A percentile compares a stretch with the other conserved stretches of the same genome.
phyloP scores from a whole-genome alignment of 768 basidiomycete genomes.

The Termitomyces sp. region DNA sequence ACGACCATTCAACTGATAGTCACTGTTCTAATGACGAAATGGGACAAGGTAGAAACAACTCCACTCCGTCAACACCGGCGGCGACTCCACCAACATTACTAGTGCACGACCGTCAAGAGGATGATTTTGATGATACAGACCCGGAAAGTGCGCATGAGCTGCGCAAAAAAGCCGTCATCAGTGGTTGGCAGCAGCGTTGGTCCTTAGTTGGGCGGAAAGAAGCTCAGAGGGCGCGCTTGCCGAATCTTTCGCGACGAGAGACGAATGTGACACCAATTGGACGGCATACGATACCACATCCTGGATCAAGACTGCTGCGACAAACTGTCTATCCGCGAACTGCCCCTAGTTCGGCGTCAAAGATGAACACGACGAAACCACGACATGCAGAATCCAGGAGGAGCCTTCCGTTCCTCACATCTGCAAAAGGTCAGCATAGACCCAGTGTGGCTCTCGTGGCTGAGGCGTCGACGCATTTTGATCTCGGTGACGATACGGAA shows the following conservation, averaged over 20 bases:
- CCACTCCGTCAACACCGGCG: conserved; percentile 22
- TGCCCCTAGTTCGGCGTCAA: conserved; percentile 11
- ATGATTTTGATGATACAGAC: conserved; percentile 21
- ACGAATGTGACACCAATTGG: conserved; percentile 41
- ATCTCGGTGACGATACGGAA: not conserved
- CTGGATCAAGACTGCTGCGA: conserved; percentile 11
- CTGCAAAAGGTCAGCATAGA: conserved; percentile 3
- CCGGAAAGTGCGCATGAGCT: conserved; percentile 18
- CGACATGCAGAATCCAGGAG: conserved; percentile 15
- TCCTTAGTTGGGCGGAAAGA: conserved; percentile 35
- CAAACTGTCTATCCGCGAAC: conserved; percentile 11
- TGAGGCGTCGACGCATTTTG: not conserved
- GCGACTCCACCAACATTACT: conserved; percentile 34
- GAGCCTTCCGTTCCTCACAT: conserved; percentile 19
- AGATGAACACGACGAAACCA: conserved; percentile 6
- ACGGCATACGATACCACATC: conserved; percentile 21
- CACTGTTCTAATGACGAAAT: conserved; percentile 31
- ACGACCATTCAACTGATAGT: conserved; percentile 40
- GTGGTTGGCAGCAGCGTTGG: conserved; percentile 53
- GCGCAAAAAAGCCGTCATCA: conserved; percentile 37
- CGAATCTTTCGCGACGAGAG: conserved; percentile 32
- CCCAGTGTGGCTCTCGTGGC: not conserved
- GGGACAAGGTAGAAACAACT: conserved; percentile 6
- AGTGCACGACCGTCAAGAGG: conserved; percentile 18
- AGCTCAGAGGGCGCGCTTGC: conserved; percentile 15